phyloP scores from a whole-genome alignment of 306 rosid species.

The Begonia peltatifolia region DNA sequence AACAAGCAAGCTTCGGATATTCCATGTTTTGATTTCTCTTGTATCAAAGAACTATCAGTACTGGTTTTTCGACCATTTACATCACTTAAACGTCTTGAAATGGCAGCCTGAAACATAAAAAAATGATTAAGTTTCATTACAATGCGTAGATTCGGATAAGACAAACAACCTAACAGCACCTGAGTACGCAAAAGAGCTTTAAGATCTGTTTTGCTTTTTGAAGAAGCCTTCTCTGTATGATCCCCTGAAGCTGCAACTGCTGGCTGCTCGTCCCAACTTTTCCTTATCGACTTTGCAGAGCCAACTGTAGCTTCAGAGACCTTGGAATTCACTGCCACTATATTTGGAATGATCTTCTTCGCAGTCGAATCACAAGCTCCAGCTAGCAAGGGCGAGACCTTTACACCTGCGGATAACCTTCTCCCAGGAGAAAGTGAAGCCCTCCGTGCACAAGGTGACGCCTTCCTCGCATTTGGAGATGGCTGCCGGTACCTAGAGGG shows the following conservation, averaged over 20 bases:
- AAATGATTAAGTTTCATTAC: no score
- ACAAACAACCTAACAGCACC: no score
- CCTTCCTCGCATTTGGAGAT: slow-evolving; percentile 70
- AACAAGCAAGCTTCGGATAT: slow-evolving; percentile 14
- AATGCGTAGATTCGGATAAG: no score
- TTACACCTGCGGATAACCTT: slow-evolving; percentile 56
- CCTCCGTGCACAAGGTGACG: slow-evolving; percentile 60
- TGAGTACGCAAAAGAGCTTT: slow-evolving; percentile 25
- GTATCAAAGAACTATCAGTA: slow-evolving; percentile 24
- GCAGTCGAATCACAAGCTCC: slow-evolving; percentile 35
- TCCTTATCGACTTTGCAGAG: slow-evolving; percentile 42
- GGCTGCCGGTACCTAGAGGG: slow-evolving; percentile 92
- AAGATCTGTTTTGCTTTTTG: slow-evolving; percentile 47
- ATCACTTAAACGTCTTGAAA: slow-evolving; percentile 84
- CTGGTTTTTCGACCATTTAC: slow-evolving; percentile 31
- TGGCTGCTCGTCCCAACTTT: slow-evolving; percentile 69
- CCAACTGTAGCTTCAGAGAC: slow-evolving; percentile 61
- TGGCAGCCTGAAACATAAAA: slow-evolving; percentile 41
- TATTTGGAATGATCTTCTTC: slow-evolving; percentile 55
- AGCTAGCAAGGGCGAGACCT: slow-evolving; percentile 40
- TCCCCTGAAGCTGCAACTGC: slow-evolving; percentile 15
- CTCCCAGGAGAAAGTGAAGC: slow-evolving; percentile 82
- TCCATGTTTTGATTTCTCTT: slow-evolving; percentile 29
- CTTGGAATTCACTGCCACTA: slow-evolving; percentile 54
- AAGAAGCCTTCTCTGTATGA: slow-evolving; percentile 31